A percentile compares a stretch with the other conserved stretches of the same genome.
Conservation (phyloP, 2,329 filamentous ascomycete genomes). For the Verticillium tricorpus region DNA sequence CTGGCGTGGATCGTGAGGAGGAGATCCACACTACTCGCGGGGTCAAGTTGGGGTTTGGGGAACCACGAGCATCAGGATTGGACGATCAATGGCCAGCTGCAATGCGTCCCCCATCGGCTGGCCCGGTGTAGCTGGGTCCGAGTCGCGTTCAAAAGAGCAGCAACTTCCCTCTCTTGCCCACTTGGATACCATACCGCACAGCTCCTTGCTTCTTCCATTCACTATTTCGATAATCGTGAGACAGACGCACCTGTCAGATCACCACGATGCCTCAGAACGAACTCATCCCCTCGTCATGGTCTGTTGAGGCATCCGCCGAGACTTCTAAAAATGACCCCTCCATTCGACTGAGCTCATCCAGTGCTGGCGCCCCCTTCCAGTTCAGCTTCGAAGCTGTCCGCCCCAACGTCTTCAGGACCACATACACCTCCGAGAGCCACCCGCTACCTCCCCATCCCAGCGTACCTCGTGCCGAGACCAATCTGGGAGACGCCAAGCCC, state of each 20-base stretch:
- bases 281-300: constrained; percentile 17
- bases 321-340: constrained; percentile 11
- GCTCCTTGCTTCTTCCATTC: background rate
- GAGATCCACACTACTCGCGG: background rate
- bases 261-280: constrained; percentile 6
- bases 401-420: constrained; percentile 62
- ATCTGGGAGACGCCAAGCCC: constrained; percentile 25
- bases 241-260: background rate
- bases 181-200: background rate
- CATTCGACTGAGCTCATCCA: constrained; percentile 13
- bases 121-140: background rate
- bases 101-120: background rate
- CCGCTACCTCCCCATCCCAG: constrained; percentile 63
- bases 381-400: constrained; percentile 62
- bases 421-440: constrained; percentile 58
- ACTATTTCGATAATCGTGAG: background rate
- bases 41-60: background rate
- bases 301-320: constrained; percentile 23
- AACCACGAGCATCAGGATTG: background rate
- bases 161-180: background rate
- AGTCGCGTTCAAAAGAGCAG: background rate
- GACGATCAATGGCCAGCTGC: background rate
- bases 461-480: constrained; percentile 29
- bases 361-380: constrained; percentile 32
- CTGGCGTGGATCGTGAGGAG: background rate